Evolutionary conservation across 2,329 filamentous ascomycete species (phyloP).

Genomic region (Ascochyta koolunga): DNA sequence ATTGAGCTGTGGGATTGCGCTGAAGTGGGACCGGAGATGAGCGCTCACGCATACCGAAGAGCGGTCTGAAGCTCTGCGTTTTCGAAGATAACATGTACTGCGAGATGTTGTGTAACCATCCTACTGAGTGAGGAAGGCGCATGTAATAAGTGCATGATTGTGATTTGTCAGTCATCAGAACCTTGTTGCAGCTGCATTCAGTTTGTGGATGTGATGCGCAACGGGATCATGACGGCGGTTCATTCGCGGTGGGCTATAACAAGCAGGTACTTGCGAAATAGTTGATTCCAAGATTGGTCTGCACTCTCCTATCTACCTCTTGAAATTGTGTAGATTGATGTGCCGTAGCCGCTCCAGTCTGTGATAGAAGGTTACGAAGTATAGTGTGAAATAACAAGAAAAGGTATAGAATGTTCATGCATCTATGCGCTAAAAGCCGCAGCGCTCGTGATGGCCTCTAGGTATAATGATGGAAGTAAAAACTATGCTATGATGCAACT

Average conservation of each 20-base stretch:
- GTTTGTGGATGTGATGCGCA: not conserved
- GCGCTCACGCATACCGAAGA: constrained; percentile 7
- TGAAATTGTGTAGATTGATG: not conserved
- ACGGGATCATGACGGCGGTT: not conserved
- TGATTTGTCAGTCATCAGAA: constrained; percentile 3
- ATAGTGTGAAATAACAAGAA: not conserved
- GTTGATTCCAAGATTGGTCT: not conserved
- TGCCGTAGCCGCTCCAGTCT: constrained; percentile 25
- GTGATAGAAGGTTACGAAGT: constrained; percentile 20
- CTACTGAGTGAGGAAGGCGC: not conserved
- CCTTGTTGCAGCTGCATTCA: not conserved
- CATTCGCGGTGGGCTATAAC: not conserved
- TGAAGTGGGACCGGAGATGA: constrained; percentile 2
- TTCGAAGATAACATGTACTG: not conserved
- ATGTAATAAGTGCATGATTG: not conserved
- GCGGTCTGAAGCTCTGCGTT: constrained; percentile 7
- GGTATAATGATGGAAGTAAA: constrained; percentile 16
- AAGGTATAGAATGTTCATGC: constrained; percentile 23
- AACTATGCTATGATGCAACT: constrained; percentile 21
- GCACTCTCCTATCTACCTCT: not conserved
- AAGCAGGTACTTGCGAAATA: not conserved
- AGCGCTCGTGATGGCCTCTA: constrained; percentile 28
- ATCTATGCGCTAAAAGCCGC: constrained; percentile 28
- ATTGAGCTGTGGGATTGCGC: not conserved
- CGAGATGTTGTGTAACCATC: constrained; percentile 7